Evolutionary conservation across 495 filamentous ascomycete genomes (phyloP).

Genomic region (Lophiostoma macrostomum): DNA sequence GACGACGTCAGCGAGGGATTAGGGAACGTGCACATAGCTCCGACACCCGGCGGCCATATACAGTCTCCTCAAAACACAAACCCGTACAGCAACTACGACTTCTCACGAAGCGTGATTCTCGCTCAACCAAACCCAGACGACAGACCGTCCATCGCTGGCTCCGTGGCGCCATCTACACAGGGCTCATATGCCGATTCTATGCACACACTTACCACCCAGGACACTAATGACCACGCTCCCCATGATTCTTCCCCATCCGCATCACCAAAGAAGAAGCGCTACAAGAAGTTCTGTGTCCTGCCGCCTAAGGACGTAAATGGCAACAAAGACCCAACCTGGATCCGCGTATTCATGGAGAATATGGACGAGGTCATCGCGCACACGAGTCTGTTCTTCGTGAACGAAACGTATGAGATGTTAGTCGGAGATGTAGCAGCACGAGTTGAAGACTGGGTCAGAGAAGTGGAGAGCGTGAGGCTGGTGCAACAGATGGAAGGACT

Average conservation of each 20-base stretch:
- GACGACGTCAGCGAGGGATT: too few species aligned
- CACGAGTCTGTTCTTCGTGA: conserved; percentile 72
- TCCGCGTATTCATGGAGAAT: conserved; percentile 71
- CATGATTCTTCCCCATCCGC: neutral
- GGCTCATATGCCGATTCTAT: conserved; percentile 6
- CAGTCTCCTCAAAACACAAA: neutral
- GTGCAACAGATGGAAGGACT: conserved; percentile 17
- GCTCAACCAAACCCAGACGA: conserved; percentile 14
- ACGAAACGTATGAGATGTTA: conserved; percentile 66
- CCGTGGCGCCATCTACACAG: neutral
- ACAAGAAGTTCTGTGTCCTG: conserved; percentile 73
- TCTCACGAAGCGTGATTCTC: conserved; percentile 16
- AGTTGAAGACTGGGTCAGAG: conserved; percentile 71
- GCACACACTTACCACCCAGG: neutral
- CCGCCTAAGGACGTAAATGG: conserved; percentile 52
- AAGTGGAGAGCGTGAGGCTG: conserved; percentile 42
- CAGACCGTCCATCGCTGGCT: neutral
- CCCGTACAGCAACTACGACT: conserved; percentile 20
- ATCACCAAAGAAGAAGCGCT: conserved; percentile 31
- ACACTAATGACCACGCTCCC: conserved; percentile 4
- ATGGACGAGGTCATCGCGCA: conserved; percentile 86
- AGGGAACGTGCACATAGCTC: too few species aligned
- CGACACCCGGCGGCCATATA: too few species aligned
- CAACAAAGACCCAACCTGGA: conserved; percentile 64
- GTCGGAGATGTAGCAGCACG: conserved; percentile 70